phyloP scores from a whole-genome alignment of 371 early-diverging fungal genomes.

The Mucor lusitanicus region DNA sequence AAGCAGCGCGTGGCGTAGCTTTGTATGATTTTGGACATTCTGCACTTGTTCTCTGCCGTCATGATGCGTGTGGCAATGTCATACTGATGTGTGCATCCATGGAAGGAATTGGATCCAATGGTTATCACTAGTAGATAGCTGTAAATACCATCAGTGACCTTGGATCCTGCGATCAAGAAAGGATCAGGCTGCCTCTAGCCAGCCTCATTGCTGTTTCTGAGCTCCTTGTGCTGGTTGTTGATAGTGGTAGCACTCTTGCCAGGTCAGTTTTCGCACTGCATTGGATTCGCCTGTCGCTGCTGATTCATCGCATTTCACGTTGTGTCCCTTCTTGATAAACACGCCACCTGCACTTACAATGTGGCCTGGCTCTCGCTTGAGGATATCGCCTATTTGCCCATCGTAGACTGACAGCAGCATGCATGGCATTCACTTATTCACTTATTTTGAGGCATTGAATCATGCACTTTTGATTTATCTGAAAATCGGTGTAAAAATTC shows the following conservation, averaged over 20 bases:
- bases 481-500: too few relatives aligned
- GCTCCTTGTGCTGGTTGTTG: background rate
- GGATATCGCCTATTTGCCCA: constrained; percentile 86
- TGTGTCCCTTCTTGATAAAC: constrained; percentile 78
- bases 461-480: too few relatives aligned
- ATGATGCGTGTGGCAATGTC: constrained; percentile 52
- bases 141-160: constrained; percentile 79
- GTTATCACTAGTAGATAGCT: constrained; percentile 67
- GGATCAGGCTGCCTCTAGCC: constrained; percentile 42
- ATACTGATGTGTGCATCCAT: constrained; percentile 64
- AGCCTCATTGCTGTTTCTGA: background rate
- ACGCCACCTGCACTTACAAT: constrained; percentile 90
- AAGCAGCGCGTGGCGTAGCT: constrained; percentile 67
- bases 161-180: constrained; percentile 75
- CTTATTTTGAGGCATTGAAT: too few relatives aligned
- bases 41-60: constrained; percentile 42
- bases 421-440: too few relatives aligned
- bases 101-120: constrained; percentile 72
- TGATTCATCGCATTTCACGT: constrained; percentile 87
- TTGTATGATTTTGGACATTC: constrained; percentile 56
- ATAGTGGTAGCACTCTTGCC: constrained; percentile 30
- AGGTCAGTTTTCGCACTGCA: constrained; percentile 57
- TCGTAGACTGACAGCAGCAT: constrained; percentile 78
- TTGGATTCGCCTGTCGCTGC: constrained; percentile 93
- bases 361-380: constrained; percentile 91